Conservation (phyloP, 768 basidiomycete species). For the Leccinum rimulosum region DNA sequence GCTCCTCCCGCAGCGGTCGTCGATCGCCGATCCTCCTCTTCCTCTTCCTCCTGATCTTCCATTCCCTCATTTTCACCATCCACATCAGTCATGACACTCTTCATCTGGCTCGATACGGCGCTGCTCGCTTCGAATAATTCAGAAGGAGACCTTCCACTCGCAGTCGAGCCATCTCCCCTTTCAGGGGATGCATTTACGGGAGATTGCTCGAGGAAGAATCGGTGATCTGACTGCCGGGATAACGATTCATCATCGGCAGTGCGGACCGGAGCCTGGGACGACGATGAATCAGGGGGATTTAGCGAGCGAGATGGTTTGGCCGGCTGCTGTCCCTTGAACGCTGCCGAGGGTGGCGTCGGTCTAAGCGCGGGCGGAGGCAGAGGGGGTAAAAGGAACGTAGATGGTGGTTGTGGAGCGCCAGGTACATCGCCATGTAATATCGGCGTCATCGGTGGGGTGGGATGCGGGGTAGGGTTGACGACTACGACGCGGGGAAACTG, state of each 20-base stretch:
- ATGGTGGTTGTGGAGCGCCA: conserved; percentile 24
- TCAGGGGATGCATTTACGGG: conserved; percentile 40
- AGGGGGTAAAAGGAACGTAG: conserved; percentile 30
- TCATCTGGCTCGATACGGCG: conserved; percentile 32
- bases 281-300: conserved; percentile 1
- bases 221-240: conserved; percentile 38
- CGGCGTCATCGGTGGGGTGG: conserved; percentile 75
- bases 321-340: conserved; percentile 11
- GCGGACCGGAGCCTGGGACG: conserved; percentile 9
- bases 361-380: conserved; percentile 26
- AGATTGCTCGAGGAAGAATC: conserved; percentile 46
- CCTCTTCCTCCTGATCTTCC: conserved; percentile 18
- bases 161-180: conserved; percentile 29
- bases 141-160: conserved; percentile 33
- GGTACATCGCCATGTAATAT: conserved; percentile 30
- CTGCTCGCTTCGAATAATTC: conserved; percentile 37
- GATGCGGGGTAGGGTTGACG: conserved; percentile 74
- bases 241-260: conserved; percentile 25
- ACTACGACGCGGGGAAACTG: conserved; percentile 59
- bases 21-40: conserved; percentile 25
- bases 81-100: conserved; percentile 21
- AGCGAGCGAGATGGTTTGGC: conserved; percentile 18
- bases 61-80: conserved; percentile 18
- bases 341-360: neutral
- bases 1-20: conserved; percentile 10